These are phyloP conservation scores for Fusarium virguliforme DNA, from an alignment of 2,329 filamentous ascomycete genomes.

Conservation along the genomic window DNA sequence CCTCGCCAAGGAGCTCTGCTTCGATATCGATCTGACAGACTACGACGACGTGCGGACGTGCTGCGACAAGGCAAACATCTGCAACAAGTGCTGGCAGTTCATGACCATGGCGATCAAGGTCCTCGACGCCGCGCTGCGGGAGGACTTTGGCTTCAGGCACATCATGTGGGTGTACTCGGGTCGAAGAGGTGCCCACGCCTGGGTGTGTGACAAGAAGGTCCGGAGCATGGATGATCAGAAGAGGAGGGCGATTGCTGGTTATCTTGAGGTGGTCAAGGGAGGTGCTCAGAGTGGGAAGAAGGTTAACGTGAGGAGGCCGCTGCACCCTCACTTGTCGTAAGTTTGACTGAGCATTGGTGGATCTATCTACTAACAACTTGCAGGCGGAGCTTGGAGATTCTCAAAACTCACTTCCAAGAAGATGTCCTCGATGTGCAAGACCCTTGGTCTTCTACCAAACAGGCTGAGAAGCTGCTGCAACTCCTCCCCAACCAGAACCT, in stretches of 20 bases:
- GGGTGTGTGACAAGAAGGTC: constrained; percentile 94
- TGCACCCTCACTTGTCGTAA: constrained; percentile 90
- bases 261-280: constrained; percentile 91
- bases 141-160: constrained; percentile 97
- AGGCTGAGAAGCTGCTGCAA: constrained; percentile 83
- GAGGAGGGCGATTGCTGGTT: constrained; percentile 87
- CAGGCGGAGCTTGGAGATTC: constrained; percentile 86
- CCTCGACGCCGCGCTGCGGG: constrained; percentile 86
- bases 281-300: constrained; percentile 89
- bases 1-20: constrained; percentile 93
- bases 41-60: constrained; percentile 98
- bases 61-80: constrained; percentile 94
- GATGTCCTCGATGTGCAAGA: constrained; percentile 90
- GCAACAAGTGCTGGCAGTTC: constrained; percentile 94
- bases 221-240: constrained; percentile 88
- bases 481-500: constrained; percentile 87
- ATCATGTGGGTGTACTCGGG: constrained; percentile 99
- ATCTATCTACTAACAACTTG: constrained; percentile 35
- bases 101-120: constrained; percentile 99
- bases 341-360: constrained; percentile 45
- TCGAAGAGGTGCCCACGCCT: constrained; percentile 95
- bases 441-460: constrained; percentile 81
- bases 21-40: constrained; percentile 99
- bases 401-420: constrained; percentile 86
- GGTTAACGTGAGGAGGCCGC: constrained; percentile 85